These are phyloP conservation scores for Furculomyces boomerangus DNA, from an alignment of 371 early-diverging fungal species.

Conservation along the genomic window DNA sequence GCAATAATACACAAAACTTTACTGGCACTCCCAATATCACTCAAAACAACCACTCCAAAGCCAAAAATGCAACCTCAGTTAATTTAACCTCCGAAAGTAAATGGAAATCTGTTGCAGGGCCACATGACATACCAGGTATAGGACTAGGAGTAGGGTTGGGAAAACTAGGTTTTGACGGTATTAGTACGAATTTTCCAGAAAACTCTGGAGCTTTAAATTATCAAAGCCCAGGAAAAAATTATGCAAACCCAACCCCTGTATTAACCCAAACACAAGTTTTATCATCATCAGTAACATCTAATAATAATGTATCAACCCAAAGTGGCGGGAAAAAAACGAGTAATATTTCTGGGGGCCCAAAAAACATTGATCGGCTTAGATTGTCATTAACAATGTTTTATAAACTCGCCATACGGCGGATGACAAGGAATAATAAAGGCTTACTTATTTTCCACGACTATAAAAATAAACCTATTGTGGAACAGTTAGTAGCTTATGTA, in stretches of 20 bases:
- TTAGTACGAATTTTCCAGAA: too few species aligned
- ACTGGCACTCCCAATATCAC: too few species aligned
- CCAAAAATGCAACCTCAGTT: too few species aligned
- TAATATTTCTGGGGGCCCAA: background rate
- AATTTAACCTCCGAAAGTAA: too few species aligned
- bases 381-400: constrained; percentile 21
- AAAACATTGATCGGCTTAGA: constrained; percentile 13
- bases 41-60: too few species aligned
- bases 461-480: constrained; percentile 22
- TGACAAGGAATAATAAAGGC: background rate
- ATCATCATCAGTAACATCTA: background rate
- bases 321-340: background rate
- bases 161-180: too few species aligned
- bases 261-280: background rate
- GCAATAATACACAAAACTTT: too few species aligned
- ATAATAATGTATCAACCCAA: background rate
- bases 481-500: constrained; percentile 43
- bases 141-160: too few species aligned
- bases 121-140: too few species aligned
- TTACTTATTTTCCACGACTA: background rate
- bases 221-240: background rate
- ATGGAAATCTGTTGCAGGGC: too few species aligned
- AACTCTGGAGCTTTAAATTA: background rate
- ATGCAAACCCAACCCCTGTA: background rate
- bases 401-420: constrained; percentile 15